These are phyloP conservation scores for Hirschioporus abietinus DNA, from an alignment of 768 basidiomycete genomes.

Conservation along the genomic window DNA sequence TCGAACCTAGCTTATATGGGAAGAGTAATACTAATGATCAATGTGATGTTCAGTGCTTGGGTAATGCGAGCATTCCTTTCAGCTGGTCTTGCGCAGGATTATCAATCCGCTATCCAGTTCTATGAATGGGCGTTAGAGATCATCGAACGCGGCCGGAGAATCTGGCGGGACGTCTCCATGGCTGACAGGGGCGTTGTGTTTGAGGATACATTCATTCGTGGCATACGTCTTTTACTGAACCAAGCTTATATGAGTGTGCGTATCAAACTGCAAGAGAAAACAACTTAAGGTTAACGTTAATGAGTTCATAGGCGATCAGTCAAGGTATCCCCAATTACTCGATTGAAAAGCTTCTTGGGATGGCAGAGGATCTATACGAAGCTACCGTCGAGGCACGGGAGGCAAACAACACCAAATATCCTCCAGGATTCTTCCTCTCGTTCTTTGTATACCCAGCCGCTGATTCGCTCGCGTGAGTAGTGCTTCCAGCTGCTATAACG, in stretches of 20 bases:
- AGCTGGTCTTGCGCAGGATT: conserved; percentile 13
- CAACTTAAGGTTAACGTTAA: background rate
- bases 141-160: conserved; percentile 35
- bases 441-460: conserved; percentile 35
- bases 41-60: conserved; percentile 27
- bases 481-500: background rate
- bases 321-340: conserved; percentile 6
- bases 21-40: background rate
- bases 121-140: conserved; percentile 33
- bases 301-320: background rate
- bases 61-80: conserved; percentile 34
- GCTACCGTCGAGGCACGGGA: background rate
- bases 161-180: conserved; percentile 34
- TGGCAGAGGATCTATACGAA: conserved; percentile 28
- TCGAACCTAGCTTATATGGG: background rate
- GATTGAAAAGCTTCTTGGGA: conserved; percentile 26
- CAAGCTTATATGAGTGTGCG: conserved; percentile 30
- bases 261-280: background rate
- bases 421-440: conserved; percentile 28
- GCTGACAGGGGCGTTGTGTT: conserved; percentile 40
- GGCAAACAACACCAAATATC: background rate
- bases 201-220: conserved; percentile 35
- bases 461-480: conserved; percentile 31
- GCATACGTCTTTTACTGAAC: conserved; percentile 32
- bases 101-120: conserved; percentile 27